A percentile compares a stretch with the other conserved stretches of the same genome.
Evolutionary conservation across 306 rosid genomes (phyloP).

Genomic region (barrel medic (Medicago truncatula)): DNA sequence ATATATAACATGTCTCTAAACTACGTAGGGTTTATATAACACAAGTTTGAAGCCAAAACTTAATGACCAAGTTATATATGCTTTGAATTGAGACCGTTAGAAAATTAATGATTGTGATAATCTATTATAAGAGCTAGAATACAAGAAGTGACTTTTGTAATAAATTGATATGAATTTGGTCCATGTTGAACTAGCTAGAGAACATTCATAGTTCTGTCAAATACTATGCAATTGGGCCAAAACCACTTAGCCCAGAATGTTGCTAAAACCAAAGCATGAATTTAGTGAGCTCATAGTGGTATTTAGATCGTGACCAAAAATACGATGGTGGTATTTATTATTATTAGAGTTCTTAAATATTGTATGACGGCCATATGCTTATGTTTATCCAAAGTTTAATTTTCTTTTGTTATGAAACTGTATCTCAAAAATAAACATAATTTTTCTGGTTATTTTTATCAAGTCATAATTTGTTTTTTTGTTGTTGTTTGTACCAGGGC

Average conservation of each 20-base stretch:
- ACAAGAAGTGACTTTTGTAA: not conserved
- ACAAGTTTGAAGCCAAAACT: slow-evolving; percentile 7
- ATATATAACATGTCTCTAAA: no score
- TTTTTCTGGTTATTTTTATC: no score
- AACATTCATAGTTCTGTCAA: not conserved
- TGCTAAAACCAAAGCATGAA: not conserved
- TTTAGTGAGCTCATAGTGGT: not conserved
- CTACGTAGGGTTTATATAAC: slow-evolving; percentile 16
- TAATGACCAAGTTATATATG: slow-evolving; percentile 17
- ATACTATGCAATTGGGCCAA: not conserved
- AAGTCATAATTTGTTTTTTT: no score
- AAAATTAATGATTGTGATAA: not conserved
- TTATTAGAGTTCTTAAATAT: not conserved
- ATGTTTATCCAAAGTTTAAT: no score
- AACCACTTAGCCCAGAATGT: not conserved
- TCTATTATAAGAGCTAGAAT: not conserved
- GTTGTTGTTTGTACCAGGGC: no score
- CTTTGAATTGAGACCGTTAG: slow-evolving; percentile 18
- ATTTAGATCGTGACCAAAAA: not conserved
- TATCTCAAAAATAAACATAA: no score
- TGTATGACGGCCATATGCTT: not conserved
- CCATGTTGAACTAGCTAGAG: not conserved
- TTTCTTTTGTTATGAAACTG: no score
- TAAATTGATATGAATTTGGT: slow-evolving; percentile 23
- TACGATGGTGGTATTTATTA: no score